Evolutionary conservation across 371 early-diverging fungal species (phyloP).

Genomic region (Mortierella polycephala): DNA sequence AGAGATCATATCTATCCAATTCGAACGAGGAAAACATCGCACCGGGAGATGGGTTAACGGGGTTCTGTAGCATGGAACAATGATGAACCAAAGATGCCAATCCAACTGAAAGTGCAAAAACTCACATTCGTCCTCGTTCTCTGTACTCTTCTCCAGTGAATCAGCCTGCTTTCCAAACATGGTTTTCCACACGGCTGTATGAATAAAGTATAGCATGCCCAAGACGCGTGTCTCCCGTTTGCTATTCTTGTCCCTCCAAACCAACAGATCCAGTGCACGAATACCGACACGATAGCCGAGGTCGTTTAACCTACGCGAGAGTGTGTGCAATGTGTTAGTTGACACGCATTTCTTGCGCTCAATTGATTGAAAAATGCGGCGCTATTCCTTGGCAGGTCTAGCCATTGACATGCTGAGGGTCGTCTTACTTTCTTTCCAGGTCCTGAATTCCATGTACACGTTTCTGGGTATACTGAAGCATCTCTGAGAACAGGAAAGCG

Average conservation of each 20-base stretch:
- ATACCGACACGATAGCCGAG: slow-evolving; percentile 95
- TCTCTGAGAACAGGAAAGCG: slow-evolving; percentile 93
- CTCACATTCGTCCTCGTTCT: slow-evolving; percentile 94
- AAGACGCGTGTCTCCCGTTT: slow-evolving; percentile 91
- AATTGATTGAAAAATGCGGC: too few relatives aligned
- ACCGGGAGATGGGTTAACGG: too few relatives aligned
- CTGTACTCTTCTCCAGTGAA: slow-evolving; percentile 92
- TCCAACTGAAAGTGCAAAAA: background rate
- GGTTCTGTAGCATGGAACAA: too few relatives aligned
- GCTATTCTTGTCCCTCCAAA: slow-evolving; percentile 86
- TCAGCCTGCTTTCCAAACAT: slow-evolving; percentile 96
- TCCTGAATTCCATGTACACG: slow-evolving; percentile 94
- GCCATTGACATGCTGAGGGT: too few relatives aligned
- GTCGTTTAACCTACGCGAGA: slow-evolving; percentile 76
- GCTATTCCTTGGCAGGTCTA: too few relatives aligned
- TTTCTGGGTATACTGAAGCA: slow-evolving; percentile 95
- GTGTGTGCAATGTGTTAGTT: too few relatives aligned
- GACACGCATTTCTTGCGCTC: too few relatives aligned
- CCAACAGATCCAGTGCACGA: slow-evolving; percentile 84
- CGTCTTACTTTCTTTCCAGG: slow-evolving; percentile 85
- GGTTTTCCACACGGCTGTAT: slow-evolving; percentile 91
- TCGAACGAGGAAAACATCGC: background rate
- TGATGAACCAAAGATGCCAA: background rate
- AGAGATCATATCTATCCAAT: slow-evolving; percentile 89
- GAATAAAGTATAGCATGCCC: slow-evolving; percentile 88